phyloP scores from a whole-genome alignment of 2,329 filamentous ascomycete species.

The Fusarium mundagurra region DNA sequence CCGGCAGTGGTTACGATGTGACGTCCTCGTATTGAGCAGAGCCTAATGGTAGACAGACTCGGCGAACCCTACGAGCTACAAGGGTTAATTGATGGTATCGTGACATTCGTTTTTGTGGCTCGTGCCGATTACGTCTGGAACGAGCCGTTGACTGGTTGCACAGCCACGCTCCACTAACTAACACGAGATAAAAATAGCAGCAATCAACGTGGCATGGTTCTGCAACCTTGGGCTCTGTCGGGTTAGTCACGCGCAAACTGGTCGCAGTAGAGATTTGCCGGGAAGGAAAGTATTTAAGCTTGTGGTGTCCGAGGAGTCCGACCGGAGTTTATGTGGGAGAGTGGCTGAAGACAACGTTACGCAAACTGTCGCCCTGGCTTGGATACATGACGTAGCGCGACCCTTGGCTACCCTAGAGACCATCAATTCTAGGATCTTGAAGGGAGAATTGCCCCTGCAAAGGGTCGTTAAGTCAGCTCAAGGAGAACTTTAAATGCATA shows the following conservation, averaged over 20 bases:
- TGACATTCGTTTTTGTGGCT: conserved; percentile 1
- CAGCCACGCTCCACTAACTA: conserved; percentile 2
- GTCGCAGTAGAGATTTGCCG: not conserved
- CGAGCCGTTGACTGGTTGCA: not conserved
- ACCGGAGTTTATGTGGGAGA: too few species aligned
- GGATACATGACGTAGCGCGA: not conserved
- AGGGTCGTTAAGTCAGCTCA: fast-evolving
- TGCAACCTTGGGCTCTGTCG: not conserved
- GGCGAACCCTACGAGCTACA: not conserved
- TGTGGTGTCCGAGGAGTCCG: not conserved
- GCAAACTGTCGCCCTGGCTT: not conserved
- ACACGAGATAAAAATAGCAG: conserved; percentile 23
- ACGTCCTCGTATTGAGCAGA: not conserved
- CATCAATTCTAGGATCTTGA: fast-evolving
- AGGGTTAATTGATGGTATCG: not conserved
- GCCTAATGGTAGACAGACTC: not conserved
- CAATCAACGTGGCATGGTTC: not conserved
- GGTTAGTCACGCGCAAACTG: not conserved
- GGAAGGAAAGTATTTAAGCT: not conserved
- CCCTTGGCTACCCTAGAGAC: not conserved
- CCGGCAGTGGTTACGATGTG: not conserved
- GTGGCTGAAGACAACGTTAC: not conserved
- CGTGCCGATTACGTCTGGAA: not conserved
- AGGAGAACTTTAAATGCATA: not conserved
- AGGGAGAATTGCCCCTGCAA: not conserved